Percentiles rank a stretch among this genome's conserved stretches.
Evolutionary conservation across 148 eudicot species (phyloP).

Genomic region (Vaccinium corymbosum): DNA sequence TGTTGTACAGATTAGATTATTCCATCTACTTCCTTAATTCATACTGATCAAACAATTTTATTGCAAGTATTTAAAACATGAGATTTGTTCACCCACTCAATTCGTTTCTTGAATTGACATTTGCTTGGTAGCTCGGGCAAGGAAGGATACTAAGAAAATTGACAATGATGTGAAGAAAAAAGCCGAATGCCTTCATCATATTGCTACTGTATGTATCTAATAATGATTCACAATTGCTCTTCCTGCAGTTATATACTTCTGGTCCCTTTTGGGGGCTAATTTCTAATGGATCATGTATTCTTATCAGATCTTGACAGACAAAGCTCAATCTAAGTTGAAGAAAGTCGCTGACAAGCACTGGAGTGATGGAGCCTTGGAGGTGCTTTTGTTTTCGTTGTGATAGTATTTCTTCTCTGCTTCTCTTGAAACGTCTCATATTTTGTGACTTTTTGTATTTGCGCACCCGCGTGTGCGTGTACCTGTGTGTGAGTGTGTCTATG

Average conservation of each 20-base stretch:
- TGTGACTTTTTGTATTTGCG: not conserved
- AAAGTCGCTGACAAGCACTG: conserved; percentile 92
- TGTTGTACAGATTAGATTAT: not conserved
- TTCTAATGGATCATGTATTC: conserved; percentile 9
- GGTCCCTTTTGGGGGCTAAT: not conserved
- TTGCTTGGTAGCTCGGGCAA: conserved; percentile 81
- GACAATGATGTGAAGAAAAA: conserved; percentile 74
- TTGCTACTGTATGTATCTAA: conserved; percentile 62
- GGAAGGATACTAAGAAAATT: conserved; percentile 87
- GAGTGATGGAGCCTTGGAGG: conserved; percentile 99
- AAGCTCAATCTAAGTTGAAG: conserved; percentile 80
- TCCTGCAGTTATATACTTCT: not conserved
- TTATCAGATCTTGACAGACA: conserved; percentile 66
- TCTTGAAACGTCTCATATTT: not conserved
- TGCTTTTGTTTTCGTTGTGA: conserved; percentile 20
- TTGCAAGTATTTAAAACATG: not conserved
- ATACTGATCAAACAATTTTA: not conserved
- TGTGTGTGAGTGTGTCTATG: no score
- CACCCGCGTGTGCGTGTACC: not conserved
- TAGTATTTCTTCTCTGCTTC: not conserved
- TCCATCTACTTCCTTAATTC: not conserved
- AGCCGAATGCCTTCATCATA: conserved; percentile 79
- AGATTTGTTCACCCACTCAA: conserved; percentile 5
- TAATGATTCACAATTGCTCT: not conserved
- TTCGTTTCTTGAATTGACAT: not conserved